Conservation (phyloP, 1,139 yeast genomes). For the Petasospora rhodanensis region DNA sequence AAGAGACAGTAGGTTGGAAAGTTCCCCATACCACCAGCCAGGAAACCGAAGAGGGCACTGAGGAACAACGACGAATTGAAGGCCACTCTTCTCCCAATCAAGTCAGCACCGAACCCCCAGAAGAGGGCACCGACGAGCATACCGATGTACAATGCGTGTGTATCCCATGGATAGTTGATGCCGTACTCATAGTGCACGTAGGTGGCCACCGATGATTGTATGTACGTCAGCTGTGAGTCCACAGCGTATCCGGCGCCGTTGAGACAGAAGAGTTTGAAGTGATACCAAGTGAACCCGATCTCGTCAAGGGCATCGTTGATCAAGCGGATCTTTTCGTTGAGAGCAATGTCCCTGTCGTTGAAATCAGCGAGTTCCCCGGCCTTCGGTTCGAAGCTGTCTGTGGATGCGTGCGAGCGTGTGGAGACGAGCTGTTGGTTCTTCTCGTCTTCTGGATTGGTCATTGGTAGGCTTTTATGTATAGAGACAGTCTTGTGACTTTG, state of each 20-base stretch:
- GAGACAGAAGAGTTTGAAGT: constrained; percentile 39
- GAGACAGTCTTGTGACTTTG: too few relatives aligned
- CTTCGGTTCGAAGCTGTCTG: constrained; percentile 3
- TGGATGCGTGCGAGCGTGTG: not conserved
- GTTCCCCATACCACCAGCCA: constrained; percentile 42
- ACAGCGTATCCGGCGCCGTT: constrained; percentile 63
- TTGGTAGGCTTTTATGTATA: too few relatives aligned
- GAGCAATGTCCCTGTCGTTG: constrained; percentile 6
- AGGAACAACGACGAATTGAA: constrained; percentile 44
- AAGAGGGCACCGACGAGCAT: constrained; percentile 44
- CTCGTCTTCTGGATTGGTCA: too few relatives aligned
- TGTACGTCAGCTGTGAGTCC: constrained; percentile 49
- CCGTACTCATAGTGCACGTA: constrained; percentile 39
- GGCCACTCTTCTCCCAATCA: constrained; percentile 47
- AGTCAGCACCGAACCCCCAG: constrained; percentile 51
- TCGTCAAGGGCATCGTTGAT: constrained; percentile 45
- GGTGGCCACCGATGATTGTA: constrained; percentile 40
- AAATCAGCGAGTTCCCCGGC: constrained; percentile 5
- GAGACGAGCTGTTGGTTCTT: too few relatives aligned
- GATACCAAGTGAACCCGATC: constrained; percentile 48
- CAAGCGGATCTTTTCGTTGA: constrained; percentile 38
- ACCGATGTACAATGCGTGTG: constrained; percentile 35
- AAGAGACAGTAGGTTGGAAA: constrained; percentile 39
- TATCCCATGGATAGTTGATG: constrained; percentile 29
- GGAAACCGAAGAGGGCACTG: constrained; percentile 42